Base-by-base conservation (phyloP, 2,329 filamentous ascomycete species). In the Paramyrothecium sp. region DNA sequence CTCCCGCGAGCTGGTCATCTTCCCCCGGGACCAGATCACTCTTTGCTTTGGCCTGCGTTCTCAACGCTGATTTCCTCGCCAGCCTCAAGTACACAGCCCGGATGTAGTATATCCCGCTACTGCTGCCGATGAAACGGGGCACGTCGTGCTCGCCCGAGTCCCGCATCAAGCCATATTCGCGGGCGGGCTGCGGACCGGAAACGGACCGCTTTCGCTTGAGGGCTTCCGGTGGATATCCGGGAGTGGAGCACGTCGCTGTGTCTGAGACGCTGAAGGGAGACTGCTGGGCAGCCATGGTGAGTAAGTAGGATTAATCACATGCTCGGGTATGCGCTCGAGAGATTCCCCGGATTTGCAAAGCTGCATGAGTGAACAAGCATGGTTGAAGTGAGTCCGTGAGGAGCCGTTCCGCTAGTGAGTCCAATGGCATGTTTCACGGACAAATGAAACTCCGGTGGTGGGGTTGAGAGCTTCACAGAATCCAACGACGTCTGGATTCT, bases 41-140 rank as follows among this genome's bases (percentile, higher is more conserved):
- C 38, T 66, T 64, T 0, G 60, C 51, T 2, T 61, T 61, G 1
- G 56, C 33, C 5, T 59, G 61, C 4, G 58, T 63, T 47, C 65
- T 59, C 2, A 61, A 63, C 2, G 65, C 63, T 30, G 63, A 67
- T 30, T 60, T 62, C 22, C 63, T 60, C 5, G 65, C 65, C 30
- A 85, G 73, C 1, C 80, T 75, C 33, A 78, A 69, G 47, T 83
- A 83, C 2, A 85, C 83, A 20, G 79, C 78, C 7, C 81, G 77
- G 34, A 85, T 81, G 62, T 85, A 85, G 62, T 84, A 78, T n/a
- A 85, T 84, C 1, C 83, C 83, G 58, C 82, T 84, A 17, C 80
- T 79, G 53, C 81, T 84, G 3, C 83, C 83, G 4, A 85, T 76
- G 56, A 86, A 86, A 1, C 78, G 81, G 16, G 81, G 77, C 3